These are phyloP conservation scores for Kondoa subrosea DNA, from an alignment of 768 basidiomycete genomes.

Conservation along the genomic window DNA sequence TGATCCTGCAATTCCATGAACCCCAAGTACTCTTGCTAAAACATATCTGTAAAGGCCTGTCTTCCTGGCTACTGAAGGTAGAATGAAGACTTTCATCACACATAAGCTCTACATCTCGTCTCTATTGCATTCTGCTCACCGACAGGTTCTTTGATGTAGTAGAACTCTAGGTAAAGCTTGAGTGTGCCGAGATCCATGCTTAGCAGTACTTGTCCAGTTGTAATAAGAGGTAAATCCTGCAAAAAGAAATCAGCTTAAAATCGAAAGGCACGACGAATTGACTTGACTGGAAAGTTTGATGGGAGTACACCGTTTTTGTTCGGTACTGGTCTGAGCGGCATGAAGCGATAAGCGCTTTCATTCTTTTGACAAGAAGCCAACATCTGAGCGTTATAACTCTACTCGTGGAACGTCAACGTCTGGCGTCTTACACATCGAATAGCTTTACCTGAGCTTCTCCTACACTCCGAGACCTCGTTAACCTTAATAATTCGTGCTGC, in stretches of 20 bases:
- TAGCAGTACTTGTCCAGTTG: not conserved
- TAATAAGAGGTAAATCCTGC: not conserved
- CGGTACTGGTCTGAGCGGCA: not conserved
- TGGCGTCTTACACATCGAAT: not conserved
- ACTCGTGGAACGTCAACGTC: not conserved
- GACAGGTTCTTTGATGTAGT: not conserved
- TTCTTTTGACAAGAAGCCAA: not conserved
- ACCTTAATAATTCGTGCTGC: not conserved
- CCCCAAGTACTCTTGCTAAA: not conserved
- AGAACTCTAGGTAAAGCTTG: not conserved
- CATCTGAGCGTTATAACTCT: not conserved
- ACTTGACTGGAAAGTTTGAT: not conserved
- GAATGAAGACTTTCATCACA: not conserved
- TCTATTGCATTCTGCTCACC: no score
- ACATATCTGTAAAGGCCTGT: not conserved
- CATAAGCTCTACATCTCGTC: no score
- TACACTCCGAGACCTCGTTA: not conserved
- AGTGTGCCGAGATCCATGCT: not conserved
- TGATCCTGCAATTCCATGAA: not conserved
- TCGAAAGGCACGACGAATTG: not conserved
- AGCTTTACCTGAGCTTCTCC: not conserved
- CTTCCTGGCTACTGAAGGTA: not conserved
- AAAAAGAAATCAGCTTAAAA: not conserved
- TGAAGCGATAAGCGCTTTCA: not conserved
- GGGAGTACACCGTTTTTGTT: not conserved